Conservation (phyloP, 2,329 filamentous ascomycete genomes). For the Zymoseptoria pseudotritici region DNA sequence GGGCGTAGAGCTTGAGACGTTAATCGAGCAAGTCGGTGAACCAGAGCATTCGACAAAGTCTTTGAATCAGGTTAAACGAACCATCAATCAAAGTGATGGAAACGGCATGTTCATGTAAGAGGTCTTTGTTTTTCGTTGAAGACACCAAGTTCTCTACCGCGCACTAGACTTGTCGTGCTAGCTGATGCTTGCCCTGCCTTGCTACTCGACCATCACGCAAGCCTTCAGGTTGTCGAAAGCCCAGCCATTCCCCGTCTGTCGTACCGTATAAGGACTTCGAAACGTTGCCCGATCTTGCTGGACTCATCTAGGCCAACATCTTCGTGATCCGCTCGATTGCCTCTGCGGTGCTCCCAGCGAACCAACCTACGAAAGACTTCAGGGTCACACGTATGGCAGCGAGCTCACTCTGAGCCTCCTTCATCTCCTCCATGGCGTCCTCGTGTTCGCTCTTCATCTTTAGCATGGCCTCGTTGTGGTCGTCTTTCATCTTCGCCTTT, state of each 20-base stretch:
- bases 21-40: no score
- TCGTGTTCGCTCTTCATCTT: background rate
- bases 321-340: background rate
- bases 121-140: background rate
- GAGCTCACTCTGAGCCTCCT: background rate
- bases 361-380: background rate
- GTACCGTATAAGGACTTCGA: background rate
- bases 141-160: background rate
- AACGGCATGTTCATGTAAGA: background rate
- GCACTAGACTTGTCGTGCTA: background rate
- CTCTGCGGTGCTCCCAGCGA: background rate
- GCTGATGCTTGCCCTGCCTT: background rate
- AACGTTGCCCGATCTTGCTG: background rate
- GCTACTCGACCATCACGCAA: background rate
- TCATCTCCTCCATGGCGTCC: slow-evolving; percentile 1
- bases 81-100: no score
- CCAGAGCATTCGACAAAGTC: no score
- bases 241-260: background rate
- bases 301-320: background rate
- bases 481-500: background rate
- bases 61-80: no score
- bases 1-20: no score
- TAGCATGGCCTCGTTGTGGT: background rate
- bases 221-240: background rate
- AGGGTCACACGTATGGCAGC: background rate